A percentile compares a stretch with the other conserved stretches of the same genome.
Conservation (phyloP, 2,329 filamentous ascomycete species). For the Exophiala sp. region DNA sequence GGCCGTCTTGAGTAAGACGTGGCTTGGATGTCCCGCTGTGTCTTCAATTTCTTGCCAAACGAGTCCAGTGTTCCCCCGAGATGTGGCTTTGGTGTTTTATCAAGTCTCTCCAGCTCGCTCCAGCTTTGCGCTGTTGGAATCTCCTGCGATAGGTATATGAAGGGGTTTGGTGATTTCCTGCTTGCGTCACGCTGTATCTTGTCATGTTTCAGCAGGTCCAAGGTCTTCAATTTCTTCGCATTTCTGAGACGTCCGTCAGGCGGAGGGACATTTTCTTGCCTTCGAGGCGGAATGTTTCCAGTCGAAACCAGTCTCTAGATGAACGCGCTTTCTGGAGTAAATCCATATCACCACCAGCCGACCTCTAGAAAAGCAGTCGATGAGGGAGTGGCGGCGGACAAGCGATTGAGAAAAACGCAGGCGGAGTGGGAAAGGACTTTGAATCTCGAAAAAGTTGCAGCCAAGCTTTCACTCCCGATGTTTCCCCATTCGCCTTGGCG, state of each 20-base stretch:
- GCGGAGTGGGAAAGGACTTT: too few relatives aligned
- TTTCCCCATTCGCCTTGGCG: too few relatives aligned
- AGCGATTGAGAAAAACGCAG: too few relatives aligned
- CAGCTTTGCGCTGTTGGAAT: slow-evolving; percentile 76
- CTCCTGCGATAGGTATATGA: slow-evolving; percentile 78
- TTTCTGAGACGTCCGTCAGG: slow-evolving; percentile 36
- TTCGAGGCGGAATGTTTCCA: neutral
- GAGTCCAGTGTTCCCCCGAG: slow-evolving; percentile 81
- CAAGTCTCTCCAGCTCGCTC: slow-evolving; percentile 98
- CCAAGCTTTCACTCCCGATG: too few relatives aligned
- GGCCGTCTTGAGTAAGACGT: slow-evolving; percentile 95
- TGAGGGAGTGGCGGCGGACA: too few relatives aligned
- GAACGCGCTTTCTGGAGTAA: too few relatives aligned
- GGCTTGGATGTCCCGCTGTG: slow-evolving; percentile 84
- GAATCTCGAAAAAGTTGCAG: too few relatives aligned
- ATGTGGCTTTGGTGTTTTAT: slow-evolving; percentile 87
- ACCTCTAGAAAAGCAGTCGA: too few relatives aligned
- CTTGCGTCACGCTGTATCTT: slow-evolving; percentile 75
- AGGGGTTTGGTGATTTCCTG: slow-evolving; percentile 80
- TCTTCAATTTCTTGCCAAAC: slow-evolving; percentile 88
- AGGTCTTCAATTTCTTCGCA: slow-evolving; percentile 82
- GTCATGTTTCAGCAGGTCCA: slow-evolving; percentile 89
- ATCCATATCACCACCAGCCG: too few relatives aligned
- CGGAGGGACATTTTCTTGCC: too few relatives aligned
- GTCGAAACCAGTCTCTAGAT: too few relatives aligned